A percentile compares a stretch with the other conserved stretches of the same genome.
Conservation (phyloP, 2,329 filamentous ascomycete species). For the Pseudogymnoascus sp. region DNA sequence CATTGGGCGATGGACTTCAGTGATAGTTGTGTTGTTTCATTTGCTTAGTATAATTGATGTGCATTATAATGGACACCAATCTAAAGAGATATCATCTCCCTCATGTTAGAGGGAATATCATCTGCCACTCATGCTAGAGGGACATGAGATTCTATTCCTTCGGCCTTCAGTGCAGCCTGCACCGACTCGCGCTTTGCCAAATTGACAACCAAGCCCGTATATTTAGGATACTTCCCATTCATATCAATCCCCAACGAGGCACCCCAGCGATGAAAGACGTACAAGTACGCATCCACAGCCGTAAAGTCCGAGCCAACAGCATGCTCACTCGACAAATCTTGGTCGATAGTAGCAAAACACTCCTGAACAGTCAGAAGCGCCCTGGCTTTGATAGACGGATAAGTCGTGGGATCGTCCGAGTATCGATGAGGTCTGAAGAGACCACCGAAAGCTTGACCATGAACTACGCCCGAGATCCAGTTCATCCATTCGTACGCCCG, state of each 20-base stretch:
- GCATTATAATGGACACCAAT: too few relatives aligned
- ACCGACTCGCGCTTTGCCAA: slow-evolving; percentile 16
- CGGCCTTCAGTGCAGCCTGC: slow-evolving; percentile 13
- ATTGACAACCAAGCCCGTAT: slow-evolving; percentile 18
- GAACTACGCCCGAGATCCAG: slow-evolving; percentile 31
- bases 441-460: slow-evolving; percentile 27
- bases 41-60: too few relatives aligned
- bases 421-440: slow-evolving; percentile 27
- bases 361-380: slow-evolving; percentile 23
- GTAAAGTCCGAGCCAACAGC: slow-evolving; percentile 31
- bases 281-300: slow-evolving; percentile 32
- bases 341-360: slow-evolving; percentile 26
- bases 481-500: slow-evolving; percentile 34
- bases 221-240: slow-evolving; percentile 21
- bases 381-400: slow-evolving; percentile 22
- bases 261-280: slow-evolving; percentile 32
- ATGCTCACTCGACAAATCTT: slow-evolving; percentile 21
- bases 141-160: slow-evolving; percentile 18
- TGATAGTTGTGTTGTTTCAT: too few relatives aligned
- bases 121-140: neutral
- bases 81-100: too few relatives aligned
- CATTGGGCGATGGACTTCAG: neutral
- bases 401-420: slow-evolving; percentile 21
- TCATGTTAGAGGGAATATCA: too few relatives aligned
- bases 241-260: slow-evolving; percentile 20